phyloP scores from a whole-genome alignment of 805 yeast species.

The Sugiyamaella mastotermitis region DNA sequence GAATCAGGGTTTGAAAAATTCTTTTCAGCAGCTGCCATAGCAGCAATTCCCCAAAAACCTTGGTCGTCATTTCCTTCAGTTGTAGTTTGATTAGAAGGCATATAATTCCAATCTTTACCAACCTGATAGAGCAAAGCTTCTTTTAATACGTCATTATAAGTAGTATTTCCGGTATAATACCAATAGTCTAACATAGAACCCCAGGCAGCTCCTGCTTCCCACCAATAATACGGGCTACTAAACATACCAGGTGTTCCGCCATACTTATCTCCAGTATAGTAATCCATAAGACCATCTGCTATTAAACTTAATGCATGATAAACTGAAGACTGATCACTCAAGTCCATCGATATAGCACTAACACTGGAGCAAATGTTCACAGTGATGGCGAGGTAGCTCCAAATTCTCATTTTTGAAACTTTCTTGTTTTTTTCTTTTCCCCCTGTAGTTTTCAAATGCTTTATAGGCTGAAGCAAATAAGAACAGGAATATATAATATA shows the following conservation, averaged over 20 bases:
- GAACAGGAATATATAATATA: too few relatives aligned
- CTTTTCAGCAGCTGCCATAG: constrained; percentile 76
- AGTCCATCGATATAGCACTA: constrained; percentile 14
- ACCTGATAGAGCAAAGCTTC: constrained; percentile 61
- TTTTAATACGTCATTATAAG: constrained; percentile 51
- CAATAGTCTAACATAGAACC: constrained; percentile 68
- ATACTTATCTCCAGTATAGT: constrained; percentile 58
- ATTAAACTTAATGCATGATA: constrained; percentile 51
- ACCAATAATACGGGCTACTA: constrained; percentile 75
- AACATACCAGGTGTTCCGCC: constrained; percentile 76
- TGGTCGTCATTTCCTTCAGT: constrained; percentile 94
- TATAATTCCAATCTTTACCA: constrained; percentile 58
- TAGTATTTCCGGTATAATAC: constrained; percentile 60
- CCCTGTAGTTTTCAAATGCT: too few relatives aligned
- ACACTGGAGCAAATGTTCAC: too few relatives aligned
- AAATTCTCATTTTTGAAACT: too few relatives aligned
- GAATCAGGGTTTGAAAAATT: constrained; percentile 57
- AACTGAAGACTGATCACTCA: constrained; percentile 18
- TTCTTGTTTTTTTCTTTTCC: too few relatives aligned
- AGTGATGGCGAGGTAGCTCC: too few relatives aligned
- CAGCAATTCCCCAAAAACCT: constrained; percentile 88
- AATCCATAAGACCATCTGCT: constrained; percentile 71
- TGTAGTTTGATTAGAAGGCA: constrained; percentile 74
- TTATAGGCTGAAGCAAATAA: too few relatives aligned
- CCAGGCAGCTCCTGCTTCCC: constrained; percentile 84